Evolutionary conservation across 2,329 filamentous ascomycete species (phyloP), one percentile per base, ranked within the genome.

Genomic region (Colletotrichum chrysophilum): DNA sequence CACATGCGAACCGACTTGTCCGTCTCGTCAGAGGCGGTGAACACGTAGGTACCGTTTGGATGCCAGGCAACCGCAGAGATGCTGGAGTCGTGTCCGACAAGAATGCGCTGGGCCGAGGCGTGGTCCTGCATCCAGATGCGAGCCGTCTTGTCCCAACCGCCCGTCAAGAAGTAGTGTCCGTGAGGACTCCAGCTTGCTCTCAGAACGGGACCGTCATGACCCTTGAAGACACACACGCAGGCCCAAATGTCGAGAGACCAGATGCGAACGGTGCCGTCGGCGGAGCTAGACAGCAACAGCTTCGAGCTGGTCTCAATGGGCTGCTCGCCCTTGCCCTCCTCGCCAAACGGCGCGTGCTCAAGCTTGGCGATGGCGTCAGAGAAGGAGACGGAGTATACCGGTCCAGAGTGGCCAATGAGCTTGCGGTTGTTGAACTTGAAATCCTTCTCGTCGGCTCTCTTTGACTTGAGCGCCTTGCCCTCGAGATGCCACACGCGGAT

Each of bases 1-100:
- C 97, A 99, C 96, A 99, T 98, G 34, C 97, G 93, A 38, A 98
- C 95, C 1, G 96, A 97, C 84, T 96, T 96, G 84, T 99, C 92
- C 8, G 89, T 91, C 81, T 93, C 96, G 78, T 94, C 94, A 14
- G 95, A 97, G 5, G 94, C 96, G 0, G 97, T 98, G 84, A 99
- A 98, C 60, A 98, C 88, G 80, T 98, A 99, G 7, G 94, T 92
- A 21, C 95, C 95, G 82, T 99, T 99, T 1, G 96, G 95, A 81
- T 99, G 97, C 93, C 97, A 99, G 16, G 94, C 90, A n/a, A 98
- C 89, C 58, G 93, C 93, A 67, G 97, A 97, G n/a, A 98, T 95
- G 79, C 95, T 94, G 24, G 96, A 95, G 79, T 98, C 96, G 81
- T 99, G 97, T 1, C 97, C 97, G 4, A 96, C 95, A 77, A 98